Base-by-base conservation (phyloP, 1,139 yeast genomes). In the Lodderomyces parapsilosis region DNA sequence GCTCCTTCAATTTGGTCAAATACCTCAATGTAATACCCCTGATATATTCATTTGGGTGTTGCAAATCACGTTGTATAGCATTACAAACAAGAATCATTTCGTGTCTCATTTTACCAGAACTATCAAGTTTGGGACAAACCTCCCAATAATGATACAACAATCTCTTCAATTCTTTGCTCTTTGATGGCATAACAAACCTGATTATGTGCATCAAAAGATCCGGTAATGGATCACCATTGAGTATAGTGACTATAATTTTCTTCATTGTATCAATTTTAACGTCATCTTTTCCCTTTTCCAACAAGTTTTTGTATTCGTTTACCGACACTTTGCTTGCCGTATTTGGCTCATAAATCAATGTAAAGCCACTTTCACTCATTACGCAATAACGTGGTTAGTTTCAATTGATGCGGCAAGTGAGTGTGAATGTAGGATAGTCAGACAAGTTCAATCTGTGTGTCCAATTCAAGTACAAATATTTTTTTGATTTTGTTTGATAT, bases 31-130 rank as follows among this genome's bases (percentile, higher is more conserved):
- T 91, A 55, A 90, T 89, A 55, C 99, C 99, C 57, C 99, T 81
- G 51, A 94, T 86, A 62, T 85, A 94, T 66, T 94, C 99, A 69
- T 94, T 94, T 42, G 99, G 97, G 68, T 94, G 99, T 66, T 91
- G 97, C 55, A 94, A 78, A 64, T 94, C 99, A 66, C 93, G 90
- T 66, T 94, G 96, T 58, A 94, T 89, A 44, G 98, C 97, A 63
- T 94, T 94, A 71, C 98, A 93, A 41, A 93, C 99, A 54, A 94
- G 80, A 68, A 94, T 93, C 98, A 94, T 93, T 68, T 94, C 99
- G 65, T 91, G 98, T 71, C 90, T 88, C 75, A 94, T 80, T 63
- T 88, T 88, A 5, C 99, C 99, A 42, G 85, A 84, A 39, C 79
- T 75, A 56, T 89, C 96, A 55, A 84, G 74, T 68, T 94, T 94